Evolutionary conservation across 345 rosid species (phyloP).

Genomic region (Excoecaria agallocha): DNA sequence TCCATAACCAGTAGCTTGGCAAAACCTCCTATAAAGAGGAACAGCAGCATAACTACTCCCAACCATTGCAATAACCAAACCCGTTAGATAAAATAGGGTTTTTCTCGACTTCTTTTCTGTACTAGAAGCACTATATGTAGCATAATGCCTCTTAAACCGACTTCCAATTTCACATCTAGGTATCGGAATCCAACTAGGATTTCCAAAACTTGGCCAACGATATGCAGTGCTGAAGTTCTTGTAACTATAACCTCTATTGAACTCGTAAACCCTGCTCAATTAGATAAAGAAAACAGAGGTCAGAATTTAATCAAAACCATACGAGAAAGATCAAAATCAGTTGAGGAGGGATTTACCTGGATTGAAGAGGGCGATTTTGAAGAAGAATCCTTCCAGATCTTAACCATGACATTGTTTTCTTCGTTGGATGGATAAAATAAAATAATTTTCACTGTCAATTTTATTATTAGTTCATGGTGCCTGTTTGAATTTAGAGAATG

Average conservation of each 20-base stretch:
- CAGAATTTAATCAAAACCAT: not conserved
- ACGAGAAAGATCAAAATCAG: not conserved
- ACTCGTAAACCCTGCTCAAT: not conserved
- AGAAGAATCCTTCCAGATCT: conserved; percentile 8
- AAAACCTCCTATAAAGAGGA: conserved; percentile 83
- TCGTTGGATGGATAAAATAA: not conserved
- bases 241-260: not conserved
- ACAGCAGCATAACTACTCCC: conserved; percentile 87
- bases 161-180: conserved; percentile 1
- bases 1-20: conserved; percentile 95
- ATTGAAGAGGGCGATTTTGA: conserved; percentile 11
- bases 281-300: not conserved
- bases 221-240: not conserved
- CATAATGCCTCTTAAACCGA: not conserved
- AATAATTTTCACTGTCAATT: not conserved
- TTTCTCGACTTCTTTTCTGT: conserved; percentile 56
- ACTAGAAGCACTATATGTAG: conserved; percentile 10
- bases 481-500: too few species aligned
- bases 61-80: conserved; percentile 81
- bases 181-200: not conserved
- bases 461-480: too few species aligned
- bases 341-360: conserved; percentile 4
- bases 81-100: conserved; percentile 67
- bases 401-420: conserved; percentile 15
- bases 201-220: not conserved